A percentile compares a stretch with the other conserved stretches of the same genome.
phyloP scores from a whole-genome alignment of 768 basidiomycete genomes.

The Termitomyces sp. region DNA sequence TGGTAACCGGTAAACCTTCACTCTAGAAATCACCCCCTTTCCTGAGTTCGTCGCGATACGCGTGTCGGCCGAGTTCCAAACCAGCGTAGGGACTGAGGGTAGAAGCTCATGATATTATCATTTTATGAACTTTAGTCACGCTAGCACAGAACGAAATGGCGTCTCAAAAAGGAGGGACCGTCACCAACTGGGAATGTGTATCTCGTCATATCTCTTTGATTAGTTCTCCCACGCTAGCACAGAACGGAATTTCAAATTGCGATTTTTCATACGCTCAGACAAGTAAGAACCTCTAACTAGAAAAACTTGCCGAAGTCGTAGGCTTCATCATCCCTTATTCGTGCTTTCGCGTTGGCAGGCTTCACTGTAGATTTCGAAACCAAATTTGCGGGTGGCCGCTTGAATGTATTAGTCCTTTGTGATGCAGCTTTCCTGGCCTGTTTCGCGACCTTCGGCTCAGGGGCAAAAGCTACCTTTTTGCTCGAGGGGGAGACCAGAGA shows the following conservation, averaged over 20 bases:
- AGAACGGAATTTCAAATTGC: background rate
- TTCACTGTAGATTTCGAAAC: constrained; percentile 13
- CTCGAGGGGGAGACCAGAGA: constrained; percentile 23
- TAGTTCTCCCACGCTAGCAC: no score
- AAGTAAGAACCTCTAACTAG: constrained; percentile 3
- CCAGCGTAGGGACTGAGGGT: no score
- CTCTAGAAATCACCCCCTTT: no score
- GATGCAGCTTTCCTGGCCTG: constrained; percentile 11
- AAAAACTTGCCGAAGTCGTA: constrained; percentile 54
- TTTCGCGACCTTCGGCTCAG: constrained; percentile 20
- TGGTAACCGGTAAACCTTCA: background rate
- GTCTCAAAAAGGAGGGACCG: no score
- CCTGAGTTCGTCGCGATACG: no score
- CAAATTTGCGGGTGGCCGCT: constrained; percentile 10
- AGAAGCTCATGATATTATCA: no score
- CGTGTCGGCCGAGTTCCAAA: no score
- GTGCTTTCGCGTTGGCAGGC: constrained; percentile 13
- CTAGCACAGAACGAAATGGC: background rate
- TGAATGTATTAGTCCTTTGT: constrained; percentile 4
- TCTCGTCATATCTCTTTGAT: no score
- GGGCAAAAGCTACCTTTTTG: constrained; percentile 52
- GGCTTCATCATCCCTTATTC: constrained; percentile 25
- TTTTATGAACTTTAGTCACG: no score
- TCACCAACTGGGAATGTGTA: no score
- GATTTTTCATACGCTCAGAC: background rate